Percentiles rank a stretch among this genome's conserved stretches.
phyloP scores from a whole-genome alignment of 1,139 yeast genomes.

The Pneumocystis canis region DNA sequence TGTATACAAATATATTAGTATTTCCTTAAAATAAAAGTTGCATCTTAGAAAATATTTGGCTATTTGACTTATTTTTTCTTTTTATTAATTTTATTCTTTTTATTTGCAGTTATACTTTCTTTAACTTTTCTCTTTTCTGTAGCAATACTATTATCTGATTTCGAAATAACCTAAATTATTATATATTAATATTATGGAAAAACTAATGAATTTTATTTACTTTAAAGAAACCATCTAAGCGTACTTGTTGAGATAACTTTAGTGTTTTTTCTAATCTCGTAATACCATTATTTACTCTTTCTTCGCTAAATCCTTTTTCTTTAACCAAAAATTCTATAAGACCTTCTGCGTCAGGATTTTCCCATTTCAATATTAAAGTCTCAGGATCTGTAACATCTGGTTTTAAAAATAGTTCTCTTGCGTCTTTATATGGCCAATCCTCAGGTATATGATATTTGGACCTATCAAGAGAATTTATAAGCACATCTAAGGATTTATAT shows the following conservation, averaged over 20 bases:
- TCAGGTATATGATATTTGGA: conserved; percentile 63
- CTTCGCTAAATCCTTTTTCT: conserved; percentile 80
- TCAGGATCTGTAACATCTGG: conserved; percentile 62
- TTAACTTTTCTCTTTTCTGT: not conserved
- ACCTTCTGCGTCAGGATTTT: conserved; percentile 62
- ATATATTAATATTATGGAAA: not conserved
- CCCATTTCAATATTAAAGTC: conserved; percentile 52
- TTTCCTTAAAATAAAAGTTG: not conserved
- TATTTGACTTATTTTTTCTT: not conserved
- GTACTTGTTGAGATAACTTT: conserved; percentile 58
- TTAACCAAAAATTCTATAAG: conserved; percentile 55
- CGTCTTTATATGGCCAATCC: conserved; percentile 86
- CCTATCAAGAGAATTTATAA: conserved; percentile 42
- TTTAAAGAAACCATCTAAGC: not conserved
- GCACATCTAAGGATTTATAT: conserved; percentile 63
- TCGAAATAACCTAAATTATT: not conserved
- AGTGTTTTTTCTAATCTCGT: conserved; percentile 71
- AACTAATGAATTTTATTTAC: not conserved
- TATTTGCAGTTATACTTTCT: not conserved
- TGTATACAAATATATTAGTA: not conserved
- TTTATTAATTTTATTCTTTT: not conserved
- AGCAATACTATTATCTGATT: not conserved
- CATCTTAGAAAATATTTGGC: not conserved
- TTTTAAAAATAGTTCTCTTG: conserved; percentile 60
- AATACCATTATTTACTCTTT: conserved; percentile 75